phyloP scores from a whole-genome alignment of 225 moss, liverwort and hornwort genomes.

The Antitrichia curtipendula region DNA sequence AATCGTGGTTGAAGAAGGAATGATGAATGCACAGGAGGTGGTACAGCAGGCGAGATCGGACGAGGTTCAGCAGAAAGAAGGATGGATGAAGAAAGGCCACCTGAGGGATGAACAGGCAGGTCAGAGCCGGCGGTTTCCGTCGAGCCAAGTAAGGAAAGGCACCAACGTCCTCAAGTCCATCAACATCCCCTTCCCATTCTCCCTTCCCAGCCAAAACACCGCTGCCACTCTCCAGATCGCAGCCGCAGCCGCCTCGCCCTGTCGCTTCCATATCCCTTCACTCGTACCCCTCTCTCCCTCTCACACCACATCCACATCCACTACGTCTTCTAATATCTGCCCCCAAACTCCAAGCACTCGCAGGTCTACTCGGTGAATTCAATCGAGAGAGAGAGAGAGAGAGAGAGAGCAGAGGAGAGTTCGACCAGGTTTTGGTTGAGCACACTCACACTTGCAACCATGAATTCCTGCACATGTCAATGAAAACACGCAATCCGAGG shows the following conservation, averaged over 20 bases:
- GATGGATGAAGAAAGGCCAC: neutral
- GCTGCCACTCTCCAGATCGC: constrained; percentile 18
- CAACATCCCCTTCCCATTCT: constrained; percentile 15
- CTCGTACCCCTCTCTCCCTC: neutral
- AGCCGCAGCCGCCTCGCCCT: neutral
- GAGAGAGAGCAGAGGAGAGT: neutral
- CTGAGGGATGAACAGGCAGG: neutral
- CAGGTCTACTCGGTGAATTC: neutral
- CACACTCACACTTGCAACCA: neutral
- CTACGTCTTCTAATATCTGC: neutral
- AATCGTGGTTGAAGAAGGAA: neutral
- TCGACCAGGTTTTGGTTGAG: neutral
- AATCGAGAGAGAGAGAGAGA: neutral
- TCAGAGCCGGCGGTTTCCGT: constrained; percentile 20
- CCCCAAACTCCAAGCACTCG: neutral
- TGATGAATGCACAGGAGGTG: neutral
- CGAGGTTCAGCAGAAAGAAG: neutral
- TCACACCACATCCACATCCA: neutral
- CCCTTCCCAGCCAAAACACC: neutral
- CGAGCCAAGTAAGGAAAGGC: neutral
- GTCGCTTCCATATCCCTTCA: neutral
- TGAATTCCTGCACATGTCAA: neutral
- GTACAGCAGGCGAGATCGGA: constrained; percentile 2
- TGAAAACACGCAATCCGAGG: neutral
- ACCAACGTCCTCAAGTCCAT: neutral